Conservation (phyloP, 1,284 basidiomycete species). For the Boletus mariae region DNA sequence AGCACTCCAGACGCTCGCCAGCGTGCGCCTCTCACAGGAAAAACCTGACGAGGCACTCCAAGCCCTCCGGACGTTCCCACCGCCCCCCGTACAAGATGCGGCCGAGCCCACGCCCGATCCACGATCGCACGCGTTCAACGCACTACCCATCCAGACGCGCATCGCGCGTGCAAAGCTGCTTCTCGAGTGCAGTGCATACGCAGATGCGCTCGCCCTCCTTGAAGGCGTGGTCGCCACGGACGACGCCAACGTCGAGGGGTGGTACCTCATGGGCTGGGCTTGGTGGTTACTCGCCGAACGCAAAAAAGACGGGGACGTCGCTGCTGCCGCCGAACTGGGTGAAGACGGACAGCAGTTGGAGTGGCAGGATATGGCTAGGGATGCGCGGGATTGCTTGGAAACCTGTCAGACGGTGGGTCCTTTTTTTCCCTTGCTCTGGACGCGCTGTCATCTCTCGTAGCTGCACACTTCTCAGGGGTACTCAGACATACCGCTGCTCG, state of each 20-base stretch:
- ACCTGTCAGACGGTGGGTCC: conserved; percentile 71
- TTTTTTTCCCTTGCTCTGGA: background rate
- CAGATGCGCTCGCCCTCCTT: conserved; percentile 67
- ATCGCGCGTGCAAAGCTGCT: conserved; percentile 79
- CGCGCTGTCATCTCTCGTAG: conserved; percentile 37
- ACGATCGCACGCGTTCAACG: conserved; percentile 25
- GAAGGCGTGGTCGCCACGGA: conserved; percentile 80
- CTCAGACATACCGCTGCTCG: conserved; percentile 75
- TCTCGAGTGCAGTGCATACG: conserved; percentile 71
- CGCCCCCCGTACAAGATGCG: conserved; percentile 2
- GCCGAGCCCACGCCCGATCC: conserved; percentile 1
- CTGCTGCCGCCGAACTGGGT: conserved; percentile 6
- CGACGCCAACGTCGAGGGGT: conserved; percentile 87
- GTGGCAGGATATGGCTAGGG: conserved; percentile 79
- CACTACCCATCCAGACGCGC: conserved; percentile 77
- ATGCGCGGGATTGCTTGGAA: conserved; percentile 78
- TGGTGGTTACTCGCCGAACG: conserved; percentile 79
- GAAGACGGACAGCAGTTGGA: conserved; percentile 52
- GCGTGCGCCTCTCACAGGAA: conserved; percentile 86
- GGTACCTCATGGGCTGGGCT: conserved; percentile 95
- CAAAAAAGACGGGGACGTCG: conserved; percentile 54
- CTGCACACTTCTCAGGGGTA: conserved; percentile 71
- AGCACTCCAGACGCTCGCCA: conserved; percentile 79
- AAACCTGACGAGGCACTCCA: conserved; percentile 64
- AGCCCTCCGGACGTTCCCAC: conserved; percentile 55